A percentile compares a stretch with the other conserved stretches of the same genome.
Conservation (phyloP, 2,329 filamentous ascomycete species). For the Aspergillus pseudoglaucus region DNA sequence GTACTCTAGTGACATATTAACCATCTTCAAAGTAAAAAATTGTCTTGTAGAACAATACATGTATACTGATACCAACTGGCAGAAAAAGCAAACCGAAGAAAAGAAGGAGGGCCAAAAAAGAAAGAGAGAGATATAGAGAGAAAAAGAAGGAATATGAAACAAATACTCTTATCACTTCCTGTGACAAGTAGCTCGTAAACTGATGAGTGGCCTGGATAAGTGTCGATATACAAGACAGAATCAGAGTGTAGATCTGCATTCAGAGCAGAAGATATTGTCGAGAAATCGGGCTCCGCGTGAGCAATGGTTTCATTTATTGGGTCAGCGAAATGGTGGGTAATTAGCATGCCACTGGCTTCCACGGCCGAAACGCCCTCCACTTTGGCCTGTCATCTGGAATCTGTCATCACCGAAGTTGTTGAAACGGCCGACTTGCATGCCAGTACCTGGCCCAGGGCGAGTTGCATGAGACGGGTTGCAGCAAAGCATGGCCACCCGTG, state of each 20-base stretch:
- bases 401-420: conserved; percentile 46
- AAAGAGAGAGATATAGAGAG: not conserved
- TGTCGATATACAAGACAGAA: too few relatives aligned
- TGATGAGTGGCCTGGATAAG: too few relatives aligned
- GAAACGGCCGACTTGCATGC: conserved; percentile 56
- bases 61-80: conserved; percentile 3
- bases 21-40: conserved; percentile 15
- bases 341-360: conserved; percentile 31
- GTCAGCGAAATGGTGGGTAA: conserved; percentile 33
- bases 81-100: not conserved
- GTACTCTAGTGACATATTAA: conserved; percentile 13
- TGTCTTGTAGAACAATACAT: conserved; percentile 6
- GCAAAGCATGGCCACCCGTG: conserved; percentile 96
- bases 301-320: not conserved
- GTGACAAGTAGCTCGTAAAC: too few relatives aligned
- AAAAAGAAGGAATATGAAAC: not conserved
- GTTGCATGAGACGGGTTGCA: conserved; percentile 88
- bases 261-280: too few relatives aligned
- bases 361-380: conserved; percentile 28
- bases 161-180: too few relatives aligned
- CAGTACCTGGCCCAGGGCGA: conserved; percentile 76
- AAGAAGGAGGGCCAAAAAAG: not conserved
- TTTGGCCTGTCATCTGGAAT: conserved; percentile 33
- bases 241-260: too few relatives aligned
- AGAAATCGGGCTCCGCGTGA: too few relatives aligned